phyloP scores from a whole-genome alignment of 257 asterid genomes.

The Asclepias syriaca region DNA sequence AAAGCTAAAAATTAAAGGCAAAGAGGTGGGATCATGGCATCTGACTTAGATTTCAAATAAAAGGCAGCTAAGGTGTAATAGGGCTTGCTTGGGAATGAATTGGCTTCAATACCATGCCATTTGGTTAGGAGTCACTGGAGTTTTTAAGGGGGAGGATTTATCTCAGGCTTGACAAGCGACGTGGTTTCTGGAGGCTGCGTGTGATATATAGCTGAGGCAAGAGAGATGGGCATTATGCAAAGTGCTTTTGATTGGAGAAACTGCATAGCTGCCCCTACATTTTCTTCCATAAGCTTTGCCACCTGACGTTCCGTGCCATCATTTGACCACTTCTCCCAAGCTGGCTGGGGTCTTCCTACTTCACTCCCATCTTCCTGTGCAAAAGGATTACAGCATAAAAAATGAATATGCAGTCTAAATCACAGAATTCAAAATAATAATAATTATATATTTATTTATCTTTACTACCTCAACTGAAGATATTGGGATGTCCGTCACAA shows the following conservation, averaged over 20 bases:
- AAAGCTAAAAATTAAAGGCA: constrained; percentile 22
- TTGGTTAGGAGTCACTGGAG: constrained; percentile 18
- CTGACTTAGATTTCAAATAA: constrained; percentile 36
- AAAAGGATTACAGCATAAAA: constrained; percentile 11
- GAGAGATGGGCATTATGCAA: constrained; percentile 94
- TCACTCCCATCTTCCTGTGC: constrained; percentile 67
- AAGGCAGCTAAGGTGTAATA: constrained; percentile 10
- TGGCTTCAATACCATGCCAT: constrained; percentile 1
- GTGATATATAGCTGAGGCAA: constrained; percentile 83
- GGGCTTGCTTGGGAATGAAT: neutral
- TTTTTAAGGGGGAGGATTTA: constrained; percentile 51
- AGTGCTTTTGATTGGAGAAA: constrained; percentile 96
- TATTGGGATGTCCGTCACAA: constrained; percentile 86
- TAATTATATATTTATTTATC: neutral
- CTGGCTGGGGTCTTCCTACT: constrained; percentile 64
- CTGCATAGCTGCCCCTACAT: constrained; percentile 96
- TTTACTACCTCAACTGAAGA: constrained; percentile 63
- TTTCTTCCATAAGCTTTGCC: constrained; percentile 98
- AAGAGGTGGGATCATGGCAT: constrained; percentile 28
- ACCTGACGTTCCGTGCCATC: constrained; percentile 98
- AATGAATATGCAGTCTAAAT: neutral
- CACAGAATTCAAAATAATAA: neutral
- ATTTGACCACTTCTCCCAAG: constrained; percentile 99
- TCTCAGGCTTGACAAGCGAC: constrained; percentile 55
- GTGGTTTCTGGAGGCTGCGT: constrained; percentile 70